Base-by-base conservation (phyloP, 2,329 filamentous ascomycete species). In the Aschersonia sp. region DNA sequence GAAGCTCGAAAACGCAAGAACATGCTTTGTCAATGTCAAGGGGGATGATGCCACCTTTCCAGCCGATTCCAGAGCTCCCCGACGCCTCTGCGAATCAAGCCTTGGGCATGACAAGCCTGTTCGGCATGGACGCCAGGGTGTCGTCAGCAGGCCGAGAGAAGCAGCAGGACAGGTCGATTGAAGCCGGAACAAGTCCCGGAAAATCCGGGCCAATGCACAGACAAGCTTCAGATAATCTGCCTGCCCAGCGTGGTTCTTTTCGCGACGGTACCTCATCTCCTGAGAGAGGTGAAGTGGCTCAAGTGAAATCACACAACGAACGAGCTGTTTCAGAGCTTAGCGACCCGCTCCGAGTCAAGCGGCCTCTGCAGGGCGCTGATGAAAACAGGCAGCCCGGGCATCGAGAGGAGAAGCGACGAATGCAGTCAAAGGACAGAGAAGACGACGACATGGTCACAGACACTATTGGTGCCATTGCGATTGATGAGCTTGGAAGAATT, bases 391-490 rank as follows among this genome's bases (percentile, higher is more conserved):
- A 45, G 44, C 48, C 39, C 41, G 50, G 45, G 40, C 44, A 37
- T 41, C 43, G 35, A 40, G 40, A 14, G 42, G 43, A 35, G 47
- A 45, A 45, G 45, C 30, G 47, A 49, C 46, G 55, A 56, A 48
- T 52, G 55, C 44, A 52, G 49, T 53, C 45, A 54, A 58, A 12
- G 14, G 10, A 22, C 55, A 61, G 29, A 39, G 44, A 45, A 31
- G 43, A 50, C 10, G 80, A 87, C 51, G 75, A 84, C 57, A 73
- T 65, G 30, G 76, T 98, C 55, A 94, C 84, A 3, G 92, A 98
- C 67, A 98, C 92, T 10, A 88, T 98, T 50, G 92, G 94, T 43
- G 92, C 89, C 31, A 95, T 98, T 59, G 92, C 88, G 9, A 82
- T 98, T 52, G 92, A 98, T 58, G 75, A 76, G 45, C 77, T 75